Conservation (phyloP, 768 basidiomycete species). For the Cyathus striatus region DNA sequence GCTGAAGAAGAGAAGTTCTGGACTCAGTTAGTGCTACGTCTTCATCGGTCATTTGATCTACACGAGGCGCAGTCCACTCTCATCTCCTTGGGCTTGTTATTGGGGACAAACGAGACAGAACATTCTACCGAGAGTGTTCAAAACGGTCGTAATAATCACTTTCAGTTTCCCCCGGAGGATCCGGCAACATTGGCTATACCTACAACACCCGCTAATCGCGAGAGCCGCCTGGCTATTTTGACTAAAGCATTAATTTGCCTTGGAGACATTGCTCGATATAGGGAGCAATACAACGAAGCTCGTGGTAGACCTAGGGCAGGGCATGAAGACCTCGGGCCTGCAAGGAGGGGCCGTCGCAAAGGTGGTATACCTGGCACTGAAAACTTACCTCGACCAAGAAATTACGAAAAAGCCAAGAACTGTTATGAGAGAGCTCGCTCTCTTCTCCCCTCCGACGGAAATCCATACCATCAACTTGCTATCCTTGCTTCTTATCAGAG, state of each 20-base stretch:
- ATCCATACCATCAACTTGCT: slow-evolving; percentile 93
- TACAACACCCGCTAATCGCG: slow-evolving; percentile 46
- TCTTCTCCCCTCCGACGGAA: slow-evolving; percentile 84
- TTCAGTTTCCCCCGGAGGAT: slow-evolving; percentile 61
- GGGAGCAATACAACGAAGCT: slow-evolving; percentile 81
- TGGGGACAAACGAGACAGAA: slow-evolving; percentile 34
- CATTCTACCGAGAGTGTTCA: no score
- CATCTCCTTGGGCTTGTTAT: slow-evolving; percentile 48
- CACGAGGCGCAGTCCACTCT: slow-evolving; percentile 58
- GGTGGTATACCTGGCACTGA: slow-evolving; percentile 45
- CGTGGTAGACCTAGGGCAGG: slow-evolving; percentile 62
- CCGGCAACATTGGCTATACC: slow-evolving; percentile 27
- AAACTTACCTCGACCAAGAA: slow-evolving; percentile 51
- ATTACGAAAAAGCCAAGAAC: slow-evolving; percentile 68
- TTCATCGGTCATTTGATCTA: slow-evolving; percentile 70
- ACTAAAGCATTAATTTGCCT: slow-evolving; percentile 88
- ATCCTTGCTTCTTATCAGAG: slow-evolving; percentile 83
- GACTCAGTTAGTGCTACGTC: slow-evolving; percentile 70
- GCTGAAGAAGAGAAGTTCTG: slow-evolving; percentile 91
- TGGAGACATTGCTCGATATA: slow-evolving; percentile 92
- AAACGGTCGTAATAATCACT: slow-evolving; percentile 51
- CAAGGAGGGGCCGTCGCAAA: slow-evolving; percentile 38
- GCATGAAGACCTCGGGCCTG: slow-evolving; percentile 51
- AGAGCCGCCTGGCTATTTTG: slow-evolving; percentile 65
- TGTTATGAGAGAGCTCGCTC: slow-evolving; percentile 85